phyloP scores from a whole-genome alignment of 768 basidiomycete species.

The Neoboletus magnificus region DNA sequence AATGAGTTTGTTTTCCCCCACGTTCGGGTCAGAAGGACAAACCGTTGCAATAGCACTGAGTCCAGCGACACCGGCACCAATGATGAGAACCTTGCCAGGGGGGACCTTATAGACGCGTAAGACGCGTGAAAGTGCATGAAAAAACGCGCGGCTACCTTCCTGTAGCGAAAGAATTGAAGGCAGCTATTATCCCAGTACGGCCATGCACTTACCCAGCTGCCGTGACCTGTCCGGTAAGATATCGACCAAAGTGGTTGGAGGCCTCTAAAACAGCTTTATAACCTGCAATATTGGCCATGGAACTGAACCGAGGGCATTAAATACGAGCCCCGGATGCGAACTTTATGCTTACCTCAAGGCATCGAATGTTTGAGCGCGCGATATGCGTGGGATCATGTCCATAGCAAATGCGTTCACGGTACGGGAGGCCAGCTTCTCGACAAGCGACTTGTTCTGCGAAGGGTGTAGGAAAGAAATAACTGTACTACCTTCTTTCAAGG shows the following conservation, averaged over 20 bases:
- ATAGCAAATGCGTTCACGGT: constrained; percentile 79
- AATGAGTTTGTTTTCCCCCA: not conserved
- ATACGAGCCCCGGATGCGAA: not conserved
- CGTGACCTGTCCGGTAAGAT: constrained; percentile 87
- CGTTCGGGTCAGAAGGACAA: constrained; percentile 15
- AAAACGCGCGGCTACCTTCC: constrained; percentile 37
- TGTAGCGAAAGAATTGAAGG: constrained; percentile 19
- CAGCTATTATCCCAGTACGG: not conserved
- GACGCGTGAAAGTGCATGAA: constrained; percentile 3
- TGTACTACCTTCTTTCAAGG: constrained; percentile 71
- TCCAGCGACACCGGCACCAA: constrained; percentile 87
- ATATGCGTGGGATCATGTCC: constrained; percentile 91
- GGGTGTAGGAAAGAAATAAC: constrained; percentile 84
- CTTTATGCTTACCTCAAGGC: constrained; percentile 61
- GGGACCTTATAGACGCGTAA: constrained; percentile 54
- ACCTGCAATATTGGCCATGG: constrained; percentile 93
- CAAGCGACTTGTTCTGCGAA: constrained; percentile 70
- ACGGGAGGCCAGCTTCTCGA: constrained; percentile 64
- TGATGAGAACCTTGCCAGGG: constrained; percentile 82
- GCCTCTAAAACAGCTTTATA: constrained; percentile 92
- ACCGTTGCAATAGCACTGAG: constrained; percentile 86
- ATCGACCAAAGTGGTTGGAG: constrained; percentile 85
- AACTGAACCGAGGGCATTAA: constrained; percentile 41
- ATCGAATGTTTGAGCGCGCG: constrained; percentile 87
- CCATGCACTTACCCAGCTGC: constrained; percentile 69